Evolutionary conservation across 2,329 filamentous ascomycete genomes (phyloP).

Genomic region (Fusarium vanettenii): DNA sequence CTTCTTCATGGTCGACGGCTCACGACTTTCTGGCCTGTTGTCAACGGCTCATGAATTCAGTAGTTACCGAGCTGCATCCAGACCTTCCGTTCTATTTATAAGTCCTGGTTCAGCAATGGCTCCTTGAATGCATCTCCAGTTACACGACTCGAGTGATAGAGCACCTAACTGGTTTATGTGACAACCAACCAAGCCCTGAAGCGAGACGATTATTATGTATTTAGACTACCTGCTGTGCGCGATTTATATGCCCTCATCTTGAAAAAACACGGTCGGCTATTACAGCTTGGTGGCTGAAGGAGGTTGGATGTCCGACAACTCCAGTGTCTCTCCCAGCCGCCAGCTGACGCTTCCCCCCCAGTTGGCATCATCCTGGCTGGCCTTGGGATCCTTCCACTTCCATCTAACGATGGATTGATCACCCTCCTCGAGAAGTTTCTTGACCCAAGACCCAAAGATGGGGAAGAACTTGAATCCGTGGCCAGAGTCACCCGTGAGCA

Average conservation of each 20-base stretch:
- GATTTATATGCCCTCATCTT: not conserved
- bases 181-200: too few species aligned
- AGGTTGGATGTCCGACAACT: not conserved
- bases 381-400: not conserved
- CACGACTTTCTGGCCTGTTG: not conserved
- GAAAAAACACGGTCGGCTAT: not conserved
- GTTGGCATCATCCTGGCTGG: not conserved
- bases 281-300: not conserved
- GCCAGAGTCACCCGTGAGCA: slow-evolving; percentile 69
- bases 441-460: slow-evolving; percentile 66
- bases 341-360: not conserved
- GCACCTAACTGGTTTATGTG: not conserved
- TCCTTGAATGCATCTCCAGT: not conserved
- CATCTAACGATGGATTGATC: not conserved
- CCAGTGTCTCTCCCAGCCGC: not conserved
- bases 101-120: not conserved
- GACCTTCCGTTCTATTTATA: not conserved
- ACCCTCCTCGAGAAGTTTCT: slow-evolving; percentile 52
- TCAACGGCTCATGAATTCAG: not conserved
- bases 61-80: rapidly evolving
- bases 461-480: slow-evolving; percentile 74
- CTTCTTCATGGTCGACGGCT: not conserved
- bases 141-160: not conserved
- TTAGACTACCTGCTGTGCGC: not conserved
- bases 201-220: not conserved